Evolutionary conservation across 805 yeast genomes (phyloP).

Genomic region (Vanderwaltozyma polyspora): DNA sequence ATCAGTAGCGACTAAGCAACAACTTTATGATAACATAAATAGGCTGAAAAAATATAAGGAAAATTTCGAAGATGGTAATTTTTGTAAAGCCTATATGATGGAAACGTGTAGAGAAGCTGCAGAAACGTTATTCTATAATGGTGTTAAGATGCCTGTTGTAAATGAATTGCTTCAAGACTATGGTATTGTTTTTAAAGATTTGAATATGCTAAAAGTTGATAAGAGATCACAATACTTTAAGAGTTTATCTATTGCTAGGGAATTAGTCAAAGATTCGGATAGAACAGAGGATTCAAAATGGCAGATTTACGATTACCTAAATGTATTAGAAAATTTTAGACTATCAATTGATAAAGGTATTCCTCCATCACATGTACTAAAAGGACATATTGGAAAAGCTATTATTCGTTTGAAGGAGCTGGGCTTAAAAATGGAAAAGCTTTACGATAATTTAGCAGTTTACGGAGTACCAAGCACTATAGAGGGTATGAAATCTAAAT

Average conservation of each 20-base stretch:
- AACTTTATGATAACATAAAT: conserved; percentile 12
- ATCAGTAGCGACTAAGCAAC: conserved; percentile 10
- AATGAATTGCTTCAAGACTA: conserved; percentile 20
- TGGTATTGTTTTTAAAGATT: conserved; percentile 14
- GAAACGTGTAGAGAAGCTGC: conserved; percentile 14
- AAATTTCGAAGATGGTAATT: conserved; percentile 10
- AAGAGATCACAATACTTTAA: conserved; percentile 20
- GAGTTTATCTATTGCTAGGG: conserved; percentile 20
- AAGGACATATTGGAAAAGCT: conserved; percentile 12
- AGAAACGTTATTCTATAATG: conserved; percentile 16
- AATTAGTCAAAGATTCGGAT: conserved; percentile 14
- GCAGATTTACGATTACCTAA: conserved; percentile 10
- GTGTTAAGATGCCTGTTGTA: conserved; percentile 23
- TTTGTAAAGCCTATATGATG: conserved; percentile 5
- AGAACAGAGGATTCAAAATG: conserved; percentile 13
- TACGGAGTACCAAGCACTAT: conserved; percentile 13
- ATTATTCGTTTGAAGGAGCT: conserved; percentile 15
- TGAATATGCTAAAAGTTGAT: conserved; percentile 9
- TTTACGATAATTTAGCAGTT: conserved; percentile 15
- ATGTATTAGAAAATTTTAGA: conserved; percentile 13
- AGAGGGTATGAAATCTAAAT: conserved; percentile 4
- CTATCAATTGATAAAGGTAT: conserved; percentile 19
- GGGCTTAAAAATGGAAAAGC: conserved; percentile 24
- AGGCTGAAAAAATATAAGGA: conserved; percentile 9
- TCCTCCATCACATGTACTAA: conserved; percentile 12